phyloP scores from a whole-genome alignment of 1,139 yeast genomes.

The Sugiyamaella japonica region DNA sequence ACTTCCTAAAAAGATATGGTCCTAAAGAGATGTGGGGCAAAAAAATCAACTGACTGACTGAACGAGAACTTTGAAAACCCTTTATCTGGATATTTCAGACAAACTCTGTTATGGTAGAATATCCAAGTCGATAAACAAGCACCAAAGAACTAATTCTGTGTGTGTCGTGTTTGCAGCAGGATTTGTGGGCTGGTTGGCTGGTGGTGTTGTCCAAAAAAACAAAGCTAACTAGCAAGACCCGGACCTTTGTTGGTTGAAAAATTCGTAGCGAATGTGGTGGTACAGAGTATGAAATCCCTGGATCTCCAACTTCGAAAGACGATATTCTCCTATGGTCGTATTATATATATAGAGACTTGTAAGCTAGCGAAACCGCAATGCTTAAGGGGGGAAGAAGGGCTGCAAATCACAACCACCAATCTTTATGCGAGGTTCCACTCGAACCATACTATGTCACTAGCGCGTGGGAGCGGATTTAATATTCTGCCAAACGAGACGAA shows the following conservation, averaged over 20 bases:
- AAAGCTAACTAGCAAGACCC: neutral
- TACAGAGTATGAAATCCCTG: neutral
- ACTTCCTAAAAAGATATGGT: neutral
- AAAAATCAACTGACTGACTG: neutral
- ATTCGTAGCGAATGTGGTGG: neutral
- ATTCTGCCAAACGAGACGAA: neutral
- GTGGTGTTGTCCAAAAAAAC: neutral
- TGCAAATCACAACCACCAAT: conserved; percentile 1
- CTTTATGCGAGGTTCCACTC: neutral
- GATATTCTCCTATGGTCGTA: neutral
- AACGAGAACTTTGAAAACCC: neutral
- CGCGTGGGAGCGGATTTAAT: neutral
- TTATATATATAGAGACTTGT: too few relatives aligned
- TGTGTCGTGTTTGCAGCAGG: too few relatives aligned
- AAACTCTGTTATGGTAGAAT: neutral
- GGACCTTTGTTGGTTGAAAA: neutral
- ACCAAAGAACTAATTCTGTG: neutral
- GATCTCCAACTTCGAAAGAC: neutral
- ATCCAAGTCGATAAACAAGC: neutral
- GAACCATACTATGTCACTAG: neutral
- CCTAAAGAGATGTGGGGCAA: neutral
- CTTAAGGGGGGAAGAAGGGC: conserved; percentile 12
- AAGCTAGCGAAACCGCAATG: conserved; percentile 4
- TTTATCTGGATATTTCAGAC: neutral
- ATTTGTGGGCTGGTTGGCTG: too few relatives aligned